A percentile compares a stretch with the other conserved stretches of the same genome.
phyloP scores from a whole-genome alignment of 257 asterid species.

The Solanum arcanum region DNA sequence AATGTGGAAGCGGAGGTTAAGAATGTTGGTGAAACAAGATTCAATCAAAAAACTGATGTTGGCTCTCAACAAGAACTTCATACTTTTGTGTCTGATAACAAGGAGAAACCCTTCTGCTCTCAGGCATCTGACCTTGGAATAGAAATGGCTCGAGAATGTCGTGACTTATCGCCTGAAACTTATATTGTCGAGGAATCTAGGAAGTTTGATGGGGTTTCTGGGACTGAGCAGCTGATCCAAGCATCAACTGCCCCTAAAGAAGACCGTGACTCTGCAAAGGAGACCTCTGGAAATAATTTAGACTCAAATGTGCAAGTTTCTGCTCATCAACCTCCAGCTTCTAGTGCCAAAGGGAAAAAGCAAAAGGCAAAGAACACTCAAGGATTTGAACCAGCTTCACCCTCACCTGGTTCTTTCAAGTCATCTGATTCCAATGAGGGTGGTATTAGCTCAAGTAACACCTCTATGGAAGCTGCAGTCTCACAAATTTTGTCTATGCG shows the following conservation, averaged over 20 bases:
- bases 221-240: background rate
- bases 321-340: slow-evolving; percentile 35
- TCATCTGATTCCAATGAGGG: slow-evolving; percentile 31
- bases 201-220: slow-evolving; percentile 5
- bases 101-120: slow-evolving; percentile 68
- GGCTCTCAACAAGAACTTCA: slow-evolving; percentile 41
- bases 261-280: slow-evolving; percentile 32
- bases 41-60: slow-evolving; percentile 35
- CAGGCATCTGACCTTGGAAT: slow-evolving; percentile 82
- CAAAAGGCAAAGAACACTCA: slow-evolving; percentile 65
- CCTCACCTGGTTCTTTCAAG: slow-evolving; percentile 28
- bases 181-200: slow-evolving; percentile 46
- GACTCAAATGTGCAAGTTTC: slow-evolving; percentile 29
- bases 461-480: slow-evolving; percentile 18
- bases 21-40: slow-evolving; percentile 71
- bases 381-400: slow-evolving; percentile 38
- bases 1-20: slow-evolving; percentile 64
- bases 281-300: slow-evolving; percentile 22
- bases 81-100: slow-evolving; percentile 44
- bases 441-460: slow-evolving; percentile 17
- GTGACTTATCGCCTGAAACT: slow-evolving; percentile 54
- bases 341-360: slow-evolving; percentile 55
- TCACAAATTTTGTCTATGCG: slow-evolving; percentile 45
- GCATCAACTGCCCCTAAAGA: slow-evolving; percentile 23
- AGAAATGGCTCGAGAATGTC: slow-evolving; percentile 71